Conservation (phyloP, 306 rosid species). For the Malus fusca region DNA sequence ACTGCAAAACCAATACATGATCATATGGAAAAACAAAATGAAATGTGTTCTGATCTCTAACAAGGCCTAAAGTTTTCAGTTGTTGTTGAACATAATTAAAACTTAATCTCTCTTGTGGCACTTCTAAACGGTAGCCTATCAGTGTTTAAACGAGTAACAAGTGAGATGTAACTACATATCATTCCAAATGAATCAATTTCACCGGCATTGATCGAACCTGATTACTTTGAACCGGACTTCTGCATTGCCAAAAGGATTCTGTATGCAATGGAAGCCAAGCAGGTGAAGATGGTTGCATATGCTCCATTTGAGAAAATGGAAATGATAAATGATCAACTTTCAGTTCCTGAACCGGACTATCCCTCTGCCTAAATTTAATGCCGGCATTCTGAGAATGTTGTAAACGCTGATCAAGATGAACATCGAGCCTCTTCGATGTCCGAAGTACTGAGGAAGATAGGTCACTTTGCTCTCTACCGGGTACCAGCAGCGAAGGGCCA, state of each 20-base stretch:
- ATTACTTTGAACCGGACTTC: conserved; percentile 48
- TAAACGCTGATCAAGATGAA: conserved; percentile 28
- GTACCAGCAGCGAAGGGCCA: conserved; percentile 24
- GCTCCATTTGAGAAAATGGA: conserved; percentile 45
- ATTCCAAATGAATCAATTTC: not conserved
- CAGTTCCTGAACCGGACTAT: conserved; percentile 24
- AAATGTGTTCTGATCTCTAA: too few species aligned
- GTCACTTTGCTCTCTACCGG: conserved; percentile 23
- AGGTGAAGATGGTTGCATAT: conserved; percentile 39
- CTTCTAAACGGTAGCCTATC: not conserved
- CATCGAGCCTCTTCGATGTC: conserved; percentile 24
- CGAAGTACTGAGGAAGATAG: conserved; percentile 26
- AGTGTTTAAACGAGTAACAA: not conserved
- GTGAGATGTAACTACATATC: not conserved
- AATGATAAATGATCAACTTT: conserved; percentile 40
- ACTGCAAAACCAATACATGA: conserved; percentile 35
- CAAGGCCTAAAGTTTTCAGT: not conserved
- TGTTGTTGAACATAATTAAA: not conserved
- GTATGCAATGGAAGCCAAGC: conserved; percentile 47
- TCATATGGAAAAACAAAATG: not conserved
- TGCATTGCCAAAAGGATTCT: conserved; percentile 61
- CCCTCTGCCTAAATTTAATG: conserved; percentile 20
- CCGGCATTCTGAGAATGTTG: conserved; percentile 21
- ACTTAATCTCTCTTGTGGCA: not conserved
- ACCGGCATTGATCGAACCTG: conserved; percentile 50